Base-by-base conservation (phyloP, 2,329 filamentous ascomycete genomes). In the Fusarium sp. region DNA sequence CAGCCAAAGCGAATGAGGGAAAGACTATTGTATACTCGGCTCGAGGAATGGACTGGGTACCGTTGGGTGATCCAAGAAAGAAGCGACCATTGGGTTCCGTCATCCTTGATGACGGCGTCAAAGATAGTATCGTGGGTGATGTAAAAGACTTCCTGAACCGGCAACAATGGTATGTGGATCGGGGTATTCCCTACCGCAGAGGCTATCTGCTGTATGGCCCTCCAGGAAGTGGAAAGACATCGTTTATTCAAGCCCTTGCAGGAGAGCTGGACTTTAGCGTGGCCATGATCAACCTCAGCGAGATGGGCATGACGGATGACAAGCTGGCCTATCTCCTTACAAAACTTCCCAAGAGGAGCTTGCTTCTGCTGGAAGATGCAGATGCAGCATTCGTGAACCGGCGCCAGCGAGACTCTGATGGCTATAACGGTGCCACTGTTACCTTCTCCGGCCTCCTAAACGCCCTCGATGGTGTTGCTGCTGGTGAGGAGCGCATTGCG, bases 201-300 rank as follows among this genome's bases (percentile, higher is more conserved):
- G 96, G 95, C 2, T 98, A 98, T 79, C 87, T 98, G 13, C 88
- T 98, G 0, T 94, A 96, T 78, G 95, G 95, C 0, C 95, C 95
- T 8, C 95, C 95, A 0, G 95, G 95, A 1, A 97, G 93, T 47
- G 97, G 94, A 41, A 98, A 97, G 85, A 98, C 93, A 69, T 97
- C 94, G 0, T 98, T 99, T 77, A 98, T 99, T 72, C 95, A 98
- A 82, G 95, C 96, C 1, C 85, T 99, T 47, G 96, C 96, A 2
- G 96, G 95, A n/a, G 92, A 96, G 79, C 84, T 98, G 64, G 94
- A 98, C 80, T 98, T 96, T 81, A 94, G 94, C 77, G 96, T 98
- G 76, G 95, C 95, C 59, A 95, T 98, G 84, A 87, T 98, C 74
- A 98, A 98, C 77, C 88, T 98, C 36, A 96, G 93, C 82, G 94